Conservation (phyloP, 805 yeast species). For the Cyberlindnera japonica region DNA sequence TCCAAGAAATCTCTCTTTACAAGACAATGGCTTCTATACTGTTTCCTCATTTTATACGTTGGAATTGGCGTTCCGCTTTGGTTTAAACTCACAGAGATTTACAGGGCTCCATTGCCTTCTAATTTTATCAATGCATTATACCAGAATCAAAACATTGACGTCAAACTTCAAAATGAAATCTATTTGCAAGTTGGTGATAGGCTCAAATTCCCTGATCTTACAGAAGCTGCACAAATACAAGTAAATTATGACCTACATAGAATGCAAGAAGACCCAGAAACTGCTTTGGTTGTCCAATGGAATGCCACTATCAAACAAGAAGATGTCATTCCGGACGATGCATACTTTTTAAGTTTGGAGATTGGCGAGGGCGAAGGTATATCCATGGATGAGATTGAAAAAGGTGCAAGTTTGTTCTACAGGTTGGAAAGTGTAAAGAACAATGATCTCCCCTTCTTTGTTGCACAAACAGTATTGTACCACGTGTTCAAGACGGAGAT, state of each 20-base stretch:
- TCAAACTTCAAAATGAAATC: slow-evolving; percentile 42
- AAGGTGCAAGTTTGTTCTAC: slow-evolving; percentile 40
- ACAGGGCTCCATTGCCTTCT: slow-evolving; percentile 38
- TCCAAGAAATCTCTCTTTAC: slow-evolving; percentile 18
- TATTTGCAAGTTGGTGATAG: slow-evolving; percentile 38
- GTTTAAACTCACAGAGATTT: slow-evolving; percentile 39
- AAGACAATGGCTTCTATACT: slow-evolving; percentile 23
- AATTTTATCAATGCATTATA: slow-evolving; percentile 34
- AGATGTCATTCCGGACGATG: slow-evolving; percentile 22
- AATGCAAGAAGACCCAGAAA: slow-evolving; percentile 17
- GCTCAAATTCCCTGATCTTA: slow-evolving; percentile 63
- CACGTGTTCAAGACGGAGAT: slow-evolving; percentile 44
- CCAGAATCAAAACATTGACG: slow-evolving; percentile 39
- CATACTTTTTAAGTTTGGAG: slow-evolving; percentile 35
- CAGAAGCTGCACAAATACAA: slow-evolving; percentile 48
- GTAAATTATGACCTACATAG: slow-evolving; percentile 38
- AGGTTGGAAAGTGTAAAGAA: slow-evolving; percentile 42
- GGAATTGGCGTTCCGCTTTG: slow-evolving; percentile 39
- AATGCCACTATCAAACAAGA: slow-evolving; percentile 27
- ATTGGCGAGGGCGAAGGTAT: slow-evolving; percentile 42
- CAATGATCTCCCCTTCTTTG: slow-evolving; percentile 60
- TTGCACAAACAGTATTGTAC: slow-evolving; percentile 49
- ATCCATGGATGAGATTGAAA: slow-evolving; percentile 38
- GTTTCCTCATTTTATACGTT: slow-evolving; percentile 27
- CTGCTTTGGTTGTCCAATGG: slow-evolving; percentile 33